Conservation (phyloP, 345 rosid genomes). For the Populus simonii region DNA sequence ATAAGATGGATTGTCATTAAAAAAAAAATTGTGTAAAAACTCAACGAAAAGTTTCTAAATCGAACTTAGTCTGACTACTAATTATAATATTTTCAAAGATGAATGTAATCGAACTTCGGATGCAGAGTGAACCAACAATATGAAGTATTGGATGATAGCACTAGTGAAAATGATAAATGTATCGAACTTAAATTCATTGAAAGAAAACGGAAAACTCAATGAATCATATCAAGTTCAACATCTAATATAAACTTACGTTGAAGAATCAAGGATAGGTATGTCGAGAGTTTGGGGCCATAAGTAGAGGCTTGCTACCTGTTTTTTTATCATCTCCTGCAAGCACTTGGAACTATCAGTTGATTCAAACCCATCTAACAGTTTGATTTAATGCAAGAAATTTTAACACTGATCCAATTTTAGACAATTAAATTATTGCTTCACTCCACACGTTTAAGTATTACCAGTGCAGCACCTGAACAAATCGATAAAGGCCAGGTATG, state of each 20-base stretch:
- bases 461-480: conserved; percentile 75
- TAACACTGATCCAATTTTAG: background rate
- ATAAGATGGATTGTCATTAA: background rate
- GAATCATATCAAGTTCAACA: background rate
- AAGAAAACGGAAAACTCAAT: background rate
- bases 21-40: background rate
- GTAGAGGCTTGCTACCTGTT: conserved; percentile 54
- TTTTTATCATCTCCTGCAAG: conserved; percentile 53
- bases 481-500: conserved; percentile 69
- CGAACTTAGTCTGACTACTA: background rate
- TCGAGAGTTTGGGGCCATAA: conserved; percentile 73
- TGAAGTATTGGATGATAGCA: background rate
- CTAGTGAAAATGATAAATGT: background rate
- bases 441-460: conserved; percentile 40
- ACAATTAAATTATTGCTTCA: conserved; percentile 9
- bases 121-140: background rate
- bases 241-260: conserved; percentile 38
- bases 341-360: background rate
- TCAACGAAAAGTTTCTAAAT: background rate
- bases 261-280: conserved; percentile 58
- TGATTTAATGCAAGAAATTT: background rate
- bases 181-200: background rate
- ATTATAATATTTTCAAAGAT: background rate
- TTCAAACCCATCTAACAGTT: background rate
- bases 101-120: background rate